phyloP scores from a whole-genome alignment of 2,329 filamentous ascomycete genomes.

The Penicillium palitans region DNA sequence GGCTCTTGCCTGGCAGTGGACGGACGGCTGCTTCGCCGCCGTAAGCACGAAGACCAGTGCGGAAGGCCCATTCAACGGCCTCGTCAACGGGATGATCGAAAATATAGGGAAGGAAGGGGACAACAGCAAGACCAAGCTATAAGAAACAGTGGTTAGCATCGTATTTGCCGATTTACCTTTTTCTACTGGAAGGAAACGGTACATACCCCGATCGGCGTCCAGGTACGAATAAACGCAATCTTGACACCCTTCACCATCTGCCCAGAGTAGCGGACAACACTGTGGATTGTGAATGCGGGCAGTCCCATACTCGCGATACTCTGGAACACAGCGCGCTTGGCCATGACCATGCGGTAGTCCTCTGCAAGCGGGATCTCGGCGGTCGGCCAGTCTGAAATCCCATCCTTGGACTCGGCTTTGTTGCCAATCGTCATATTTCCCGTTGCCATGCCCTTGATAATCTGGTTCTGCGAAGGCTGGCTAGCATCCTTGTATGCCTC shows the following conservation, averaged over 20 bases:
- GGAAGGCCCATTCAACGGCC: conserved; percentile 86
- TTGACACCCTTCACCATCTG: conserved; percentile 79
- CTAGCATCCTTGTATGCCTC: conserved; percentile 48
- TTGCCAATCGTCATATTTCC: conserved; percentile 31
- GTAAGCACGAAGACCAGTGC: conserved; percentile 72
- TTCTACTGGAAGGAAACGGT: neutral
- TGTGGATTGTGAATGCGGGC: conserved; percentile 91
- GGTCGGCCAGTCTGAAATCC: conserved; percentile 41
- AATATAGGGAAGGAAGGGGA: conserved; percentile 78
- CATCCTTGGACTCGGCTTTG: conserved; percentile 21
- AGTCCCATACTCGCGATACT: conserved; percentile 88
- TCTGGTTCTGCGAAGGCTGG: conserved; percentile 31
- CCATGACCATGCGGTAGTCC: conserved; percentile 89
- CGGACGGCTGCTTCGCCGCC: conserved; percentile 63
- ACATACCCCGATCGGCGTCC: conserved; percentile 86
- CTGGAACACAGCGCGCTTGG: conserved; percentile 87
- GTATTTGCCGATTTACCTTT: neutral
- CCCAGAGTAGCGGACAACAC: conserved; percentile 85
- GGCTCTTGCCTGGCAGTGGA: conserved; percentile 23
- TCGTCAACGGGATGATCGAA: conserved; percentile 94
- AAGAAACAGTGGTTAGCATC: conserved; percentile 18
- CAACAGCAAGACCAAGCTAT: conserved; percentile 66
- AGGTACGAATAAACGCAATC: conserved; percentile 74
- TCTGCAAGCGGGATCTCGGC: conserved; percentile 70
- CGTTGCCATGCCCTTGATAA: conserved; percentile 39